phyloP scores from a whole-genome alignment of 306 rosid species.

The Casuarina glauca region DNA sequence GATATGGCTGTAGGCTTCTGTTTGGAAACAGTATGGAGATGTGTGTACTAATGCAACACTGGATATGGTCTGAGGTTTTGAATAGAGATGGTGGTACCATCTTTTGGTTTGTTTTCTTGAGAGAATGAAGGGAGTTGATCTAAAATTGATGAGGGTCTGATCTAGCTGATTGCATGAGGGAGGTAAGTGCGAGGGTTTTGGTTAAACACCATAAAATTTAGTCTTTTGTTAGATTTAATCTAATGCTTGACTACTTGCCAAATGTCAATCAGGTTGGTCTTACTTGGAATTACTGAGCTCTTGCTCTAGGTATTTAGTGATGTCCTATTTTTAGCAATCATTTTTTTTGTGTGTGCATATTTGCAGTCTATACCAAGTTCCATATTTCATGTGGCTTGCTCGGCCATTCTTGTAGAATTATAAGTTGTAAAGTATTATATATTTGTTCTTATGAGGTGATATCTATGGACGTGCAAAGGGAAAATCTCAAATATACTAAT shows the following conservation, averaged over 20 bases:
- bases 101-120: too few species aligned
- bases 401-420: background rate
- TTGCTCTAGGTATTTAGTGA: background rate
- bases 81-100: too few species aligned
- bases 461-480: background rate
- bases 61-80: background rate
- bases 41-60: background rate
- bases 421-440: background rate
- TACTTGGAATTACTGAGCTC: background rate
- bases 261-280: background rate
- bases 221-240: background rate
- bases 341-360: background rate
- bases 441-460: background rate
- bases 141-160: background rate
- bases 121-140: too few species aligned
- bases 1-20: background rate
- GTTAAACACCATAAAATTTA: background rate
- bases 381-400: background rate
- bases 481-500: background rate
- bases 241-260: background rate
- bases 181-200: background rate
- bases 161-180: background rate
- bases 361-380: background rate
- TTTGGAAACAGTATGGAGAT: too few species aligned
- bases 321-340: background rate